Evolutionary conservation across 441 rosid species (phyloP), one percentile per base, ranked within the genome.

Genomic region (Brassica hybrid): DNA sequence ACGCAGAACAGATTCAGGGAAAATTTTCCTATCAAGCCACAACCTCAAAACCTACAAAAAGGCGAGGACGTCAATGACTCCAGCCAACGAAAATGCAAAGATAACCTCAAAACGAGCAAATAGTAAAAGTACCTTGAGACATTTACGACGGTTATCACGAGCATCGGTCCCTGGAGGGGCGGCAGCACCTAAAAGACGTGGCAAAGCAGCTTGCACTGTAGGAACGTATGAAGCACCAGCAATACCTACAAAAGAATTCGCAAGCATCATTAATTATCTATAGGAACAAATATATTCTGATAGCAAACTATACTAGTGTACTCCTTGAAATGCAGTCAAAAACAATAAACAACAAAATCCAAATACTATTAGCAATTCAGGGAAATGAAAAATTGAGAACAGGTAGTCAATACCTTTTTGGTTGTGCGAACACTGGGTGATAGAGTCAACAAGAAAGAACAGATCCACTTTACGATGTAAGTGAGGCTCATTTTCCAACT

Each of bases 121-220:
- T 11, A 69, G 8, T 9, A 16, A 50, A 52, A 54, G 58, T 60
- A 86, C 99, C 95, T 96, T 96, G 45, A 90, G 91, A 86, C 99
- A 96, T 75, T 96, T 94, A 36, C 95, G 97, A 36, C 98, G 99
- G 80, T 96, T 96, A 82, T 96, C 98, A 73, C 94, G 91, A 76
- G 97, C 94, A 82, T 86, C 82, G n/a, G 83, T 71, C 45, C 98
- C 98, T 48, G 91, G 74, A 73, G 99, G 98, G 69, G 91, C 97
- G 85, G 98, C 97, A 70, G 97, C 97, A 81, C 92, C 92, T 75
- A 96, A 83, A 77, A 96, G 94, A 63, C 98, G 97, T 12, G 97
- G 97, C 81, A 96, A 74, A 74, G 99, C 97, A 67, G 94, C 91
- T 84, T 96, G 97, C 83, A 96, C 92, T 5, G 86, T 83, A 38